Evolutionary conservation across 2,329 filamentous ascomycete species (phyloP).

Genomic region (Hawksworthiomyces lignivorus): DNA sequence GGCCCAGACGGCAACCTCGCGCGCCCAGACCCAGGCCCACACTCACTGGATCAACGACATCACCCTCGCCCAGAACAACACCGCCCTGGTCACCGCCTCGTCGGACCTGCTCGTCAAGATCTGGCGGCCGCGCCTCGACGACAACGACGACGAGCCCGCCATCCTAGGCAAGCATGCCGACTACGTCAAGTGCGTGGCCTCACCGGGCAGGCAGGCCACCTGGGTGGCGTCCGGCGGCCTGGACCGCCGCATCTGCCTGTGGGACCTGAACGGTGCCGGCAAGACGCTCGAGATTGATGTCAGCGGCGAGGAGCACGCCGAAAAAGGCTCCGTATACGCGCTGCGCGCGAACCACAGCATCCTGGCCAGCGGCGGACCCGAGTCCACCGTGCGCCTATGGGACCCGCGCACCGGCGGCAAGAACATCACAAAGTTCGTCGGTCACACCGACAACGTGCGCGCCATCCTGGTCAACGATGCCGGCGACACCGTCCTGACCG

Average conservation of each 20-base stretch:
- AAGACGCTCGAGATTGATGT: slow-evolving; percentile 83
- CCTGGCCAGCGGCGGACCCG: slow-evolving; percentile 85
- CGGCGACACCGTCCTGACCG: slow-evolving; percentile 86
- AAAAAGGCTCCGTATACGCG: slow-evolving; percentile 94
- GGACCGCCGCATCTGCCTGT: slow-evolving; percentile 84
- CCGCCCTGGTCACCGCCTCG: slow-evolving; percentile 77
- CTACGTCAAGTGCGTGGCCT: slow-evolving; percentile 91
- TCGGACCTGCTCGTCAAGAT: slow-evolving; percentile 92
- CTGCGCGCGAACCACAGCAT: slow-evolving; percentile 72
- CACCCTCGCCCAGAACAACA: slow-evolving; percentile 67
- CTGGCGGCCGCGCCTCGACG: slow-evolving; percentile 69
- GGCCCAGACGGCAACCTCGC: slow-evolving; percentile 44
- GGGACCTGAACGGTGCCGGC: slow-evolving; percentile 84
- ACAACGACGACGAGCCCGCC: slow-evolving; percentile 58
- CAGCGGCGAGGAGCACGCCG: slow-evolving; percentile 69
- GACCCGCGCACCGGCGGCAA: slow-evolving; percentile 75
- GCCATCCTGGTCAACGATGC: slow-evolving; percentile 83
- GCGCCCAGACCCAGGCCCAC: slow-evolving; percentile 62
- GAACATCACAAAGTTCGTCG: slow-evolving; percentile 90
- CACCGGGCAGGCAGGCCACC: slow-evolving; percentile 53
- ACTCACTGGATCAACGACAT: slow-evolving; percentile 97
- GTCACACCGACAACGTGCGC: slow-evolving; percentile 90
- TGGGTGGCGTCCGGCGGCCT: slow-evolving; percentile 95
- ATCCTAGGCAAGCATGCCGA: slow-evolving; percentile 91
- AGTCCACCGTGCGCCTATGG: slow-evolving; percentile 88